Base-by-base conservation (phyloP, 805 yeast genomes). In the Metschnikowia lunata region DNA sequence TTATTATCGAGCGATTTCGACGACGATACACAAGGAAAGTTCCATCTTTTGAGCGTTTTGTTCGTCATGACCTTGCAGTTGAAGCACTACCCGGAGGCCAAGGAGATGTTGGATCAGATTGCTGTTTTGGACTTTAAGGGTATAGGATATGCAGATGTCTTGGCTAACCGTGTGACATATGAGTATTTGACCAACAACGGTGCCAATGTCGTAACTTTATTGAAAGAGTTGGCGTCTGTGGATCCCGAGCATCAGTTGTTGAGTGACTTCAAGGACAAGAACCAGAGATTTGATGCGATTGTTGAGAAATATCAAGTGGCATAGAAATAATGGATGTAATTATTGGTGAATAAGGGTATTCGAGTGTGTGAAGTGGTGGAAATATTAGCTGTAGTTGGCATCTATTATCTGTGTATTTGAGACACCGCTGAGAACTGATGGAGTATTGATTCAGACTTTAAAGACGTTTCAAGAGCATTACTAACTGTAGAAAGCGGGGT, bases 11-110 rank as follows among this genome's bases (percentile, higher is more conserved):
- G 56, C 10, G 72, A 67, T 47, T 67, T 67, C 37, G 70, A 67
- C 34, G 66, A 62, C 36, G 74, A 69, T 40, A 46, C 56, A 6
- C 60, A 55, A 34, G 69, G 71, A 23, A 64, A 64, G 49, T 62
- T 58, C 51, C 62, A 58, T 44, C 48, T 66, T 13, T 74, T 85
- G 53, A 62, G 55, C 43, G 82, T 85, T 33, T 78, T 88, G 57
- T 75, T 88, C 36, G 84, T 82, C 9, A 73, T 89, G 47, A 88
- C 90, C 49, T 66, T 90, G 55, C 88, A 87, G 67, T 76, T 88
- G 61, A 79, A 82, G 40, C 85, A 90, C 58, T 70, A 79, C 44
- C 91, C 90, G 2, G 97, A 91, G 66, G 90, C 96, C 8, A 76
- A 77, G 47, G 87, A 86, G 49, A 70, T 82, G 31, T 52, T 64